Evolutionary conservation across 2,329 filamentous ascomycete species (phyloP).

Genomic region (Juglanconis juglandina): DNA sequence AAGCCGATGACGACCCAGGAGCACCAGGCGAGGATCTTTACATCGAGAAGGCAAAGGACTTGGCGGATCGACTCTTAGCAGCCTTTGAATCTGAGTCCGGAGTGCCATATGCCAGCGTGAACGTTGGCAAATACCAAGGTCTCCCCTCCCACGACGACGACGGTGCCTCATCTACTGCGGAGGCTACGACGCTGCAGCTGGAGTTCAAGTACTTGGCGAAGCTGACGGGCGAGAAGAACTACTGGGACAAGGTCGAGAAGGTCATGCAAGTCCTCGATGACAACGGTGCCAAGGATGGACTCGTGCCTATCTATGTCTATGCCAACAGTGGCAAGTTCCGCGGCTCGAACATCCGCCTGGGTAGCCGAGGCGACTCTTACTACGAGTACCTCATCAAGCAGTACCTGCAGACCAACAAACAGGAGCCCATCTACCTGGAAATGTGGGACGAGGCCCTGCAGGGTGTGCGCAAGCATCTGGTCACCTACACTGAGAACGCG

Average conservation of each 20-base stretch:
- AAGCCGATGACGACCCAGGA: slow-evolving; percentile 68
- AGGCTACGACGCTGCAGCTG: slow-evolving; percentile 86
- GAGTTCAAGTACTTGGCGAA: slow-evolving; percentile 97
- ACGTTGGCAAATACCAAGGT: slow-evolving; percentile 72
- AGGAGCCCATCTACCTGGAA: slow-evolving; percentile 81
- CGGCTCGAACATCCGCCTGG: slow-evolving; percentile 82
- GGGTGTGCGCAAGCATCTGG: slow-evolving; percentile 85
- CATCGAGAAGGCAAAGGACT: slow-evolving; percentile 89
- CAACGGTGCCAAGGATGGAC: slow-evolving; percentile 73
- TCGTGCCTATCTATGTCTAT: slow-evolving; percentile 89
- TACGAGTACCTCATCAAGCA: slow-evolving; percentile 99
- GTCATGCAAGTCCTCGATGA: slow-evolving; percentile 89
- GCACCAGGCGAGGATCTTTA: slow-evolving; percentile 83
- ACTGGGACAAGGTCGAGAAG: slow-evolving; percentile 88
- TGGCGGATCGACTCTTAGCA: slow-evolving; percentile 80
- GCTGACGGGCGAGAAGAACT: slow-evolving; percentile 85
- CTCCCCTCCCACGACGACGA: slow-evolving; percentile 78
- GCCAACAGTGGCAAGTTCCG: slow-evolving; percentile 75
- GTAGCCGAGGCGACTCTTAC: slow-evolving; percentile 93
- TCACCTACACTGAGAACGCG: slow-evolving; percentile 80
- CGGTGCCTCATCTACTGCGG: slow-evolving; percentile 89
- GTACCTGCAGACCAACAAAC: slow-evolving; percentile 85
- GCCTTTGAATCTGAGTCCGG: slow-evolving; percentile 87
- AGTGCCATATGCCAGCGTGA: slow-evolving; percentile 86
- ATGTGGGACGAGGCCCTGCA: slow-evolving; percentile 87